These are phyloP conservation scores for Penicillium odoratum DNA, from an alignment of 495 filamentous ascomycete genomes.

Conservation along the genomic window DNA sequence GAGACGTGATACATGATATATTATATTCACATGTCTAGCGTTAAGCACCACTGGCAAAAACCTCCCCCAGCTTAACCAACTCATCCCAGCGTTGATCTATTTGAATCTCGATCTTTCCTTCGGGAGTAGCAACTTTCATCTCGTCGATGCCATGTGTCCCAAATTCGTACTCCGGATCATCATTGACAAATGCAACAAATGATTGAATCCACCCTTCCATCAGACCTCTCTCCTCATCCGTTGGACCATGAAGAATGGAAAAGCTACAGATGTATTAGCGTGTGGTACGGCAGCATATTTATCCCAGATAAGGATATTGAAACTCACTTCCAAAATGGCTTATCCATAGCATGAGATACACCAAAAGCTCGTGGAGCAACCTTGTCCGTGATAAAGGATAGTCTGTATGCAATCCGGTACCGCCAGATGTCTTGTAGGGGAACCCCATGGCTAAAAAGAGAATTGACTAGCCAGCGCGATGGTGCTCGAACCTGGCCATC, in stretches of 20 bases:
- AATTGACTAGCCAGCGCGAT: conserved; percentile 27
- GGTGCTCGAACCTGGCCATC: conserved; percentile 47
- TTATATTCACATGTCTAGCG: neutral
- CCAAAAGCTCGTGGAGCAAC: conserved; percentile 24
- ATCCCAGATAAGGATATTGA: neutral
- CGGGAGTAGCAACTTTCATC: conserved; percentile 24
- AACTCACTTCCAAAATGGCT: conserved; percentile 31
- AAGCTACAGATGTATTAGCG: conserved; percentile 16
- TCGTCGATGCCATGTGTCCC: conserved; percentile 23
- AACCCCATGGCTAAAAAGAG: conserved; percentile 21
- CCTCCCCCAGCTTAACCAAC: conserved; percentile 8
- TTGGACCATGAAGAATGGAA: conserved; percentile 31
- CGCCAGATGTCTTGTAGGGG: conserved; percentile 27
- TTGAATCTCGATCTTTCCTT: conserved; percentile 24
- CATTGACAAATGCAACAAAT: conserved; percentile 27
- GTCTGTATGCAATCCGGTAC: conserved; percentile 26
- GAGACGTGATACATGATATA: too few relatives aligned
- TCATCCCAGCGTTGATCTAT: conserved; percentile 25
- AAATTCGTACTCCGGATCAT: conserved; percentile 17
- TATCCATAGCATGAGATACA: conserved; percentile 31
- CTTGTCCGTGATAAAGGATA: conserved; percentile 30
- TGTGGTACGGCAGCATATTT: too few relatives aligned
- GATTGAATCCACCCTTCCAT: conserved; percentile 31
- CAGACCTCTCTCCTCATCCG: conserved; percentile 13
- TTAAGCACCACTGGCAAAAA: conserved; percentile 15